phyloP scores from a whole-genome alignment of 805 yeast species.

The Saccharomycopsis malanga region DNA sequence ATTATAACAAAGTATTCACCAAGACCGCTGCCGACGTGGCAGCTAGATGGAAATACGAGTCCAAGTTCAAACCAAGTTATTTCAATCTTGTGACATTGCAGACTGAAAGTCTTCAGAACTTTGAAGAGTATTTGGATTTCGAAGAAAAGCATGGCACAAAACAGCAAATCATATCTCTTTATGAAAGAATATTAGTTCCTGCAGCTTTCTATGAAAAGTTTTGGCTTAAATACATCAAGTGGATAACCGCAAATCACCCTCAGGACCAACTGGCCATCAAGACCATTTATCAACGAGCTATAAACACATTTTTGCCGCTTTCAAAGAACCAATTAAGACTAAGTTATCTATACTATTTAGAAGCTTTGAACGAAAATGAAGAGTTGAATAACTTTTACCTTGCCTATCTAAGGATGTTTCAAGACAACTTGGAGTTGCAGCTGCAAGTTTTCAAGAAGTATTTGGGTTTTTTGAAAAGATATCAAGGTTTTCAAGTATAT shows the following conservation, averaged over 20 bases:
- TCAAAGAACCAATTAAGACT: constrained; percentile 15
- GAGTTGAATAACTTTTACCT: constrained; percentile 3
- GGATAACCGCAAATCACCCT: constrained; percentile 33
- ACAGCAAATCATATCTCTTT: constrained; percentile 40
- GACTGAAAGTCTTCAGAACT: constrained; percentile 38
- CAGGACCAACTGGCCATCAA: constrained; percentile 31
- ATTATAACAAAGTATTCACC: constrained; percentile 37
- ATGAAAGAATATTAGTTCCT: constrained; percentile 70
- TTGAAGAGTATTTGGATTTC: constrained; percentile 58
- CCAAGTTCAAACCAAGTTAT: constrained; percentile 47
- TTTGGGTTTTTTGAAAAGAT: constrained; percentile 9
- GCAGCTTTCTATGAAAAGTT: constrained; percentile 50
- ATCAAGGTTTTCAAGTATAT: background rate
- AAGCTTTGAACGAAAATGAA: constrained; percentile 7
- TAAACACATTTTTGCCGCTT: constrained; percentile 32
- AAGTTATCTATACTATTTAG: constrained; percentile 17
- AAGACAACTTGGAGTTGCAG: constrained; percentile 2
- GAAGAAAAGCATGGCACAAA: constrained; percentile 25
- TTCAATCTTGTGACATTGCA: constrained; percentile 46
- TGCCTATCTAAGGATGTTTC: constrained; percentile 5
- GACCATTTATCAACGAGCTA: constrained; percentile 47
- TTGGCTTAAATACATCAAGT: constrained; percentile 65
- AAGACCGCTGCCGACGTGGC: constrained; percentile 47
- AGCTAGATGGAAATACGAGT: constrained; percentile 67
- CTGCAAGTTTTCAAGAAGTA: constrained; percentile 4